Evolutionary conservation across 805 yeast species (phyloP).

Genomic region (Wickerhamiella occidentalis): DNA sequence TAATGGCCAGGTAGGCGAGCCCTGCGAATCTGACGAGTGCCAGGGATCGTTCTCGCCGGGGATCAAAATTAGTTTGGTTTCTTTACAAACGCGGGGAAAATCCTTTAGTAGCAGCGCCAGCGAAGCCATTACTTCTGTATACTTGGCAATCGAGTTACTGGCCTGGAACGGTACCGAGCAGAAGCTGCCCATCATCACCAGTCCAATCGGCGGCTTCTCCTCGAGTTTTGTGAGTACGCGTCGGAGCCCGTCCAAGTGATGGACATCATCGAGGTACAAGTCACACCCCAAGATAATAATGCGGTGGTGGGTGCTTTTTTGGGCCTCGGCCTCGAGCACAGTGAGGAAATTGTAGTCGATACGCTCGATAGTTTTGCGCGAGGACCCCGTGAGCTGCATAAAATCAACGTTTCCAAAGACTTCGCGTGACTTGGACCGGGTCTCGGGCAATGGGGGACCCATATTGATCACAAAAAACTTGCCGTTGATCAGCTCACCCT

Average conservation of each 20-base stretch:
- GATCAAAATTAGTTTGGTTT: slow-evolving; percentile 52
- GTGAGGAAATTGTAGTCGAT: slow-evolving; percentile 50
- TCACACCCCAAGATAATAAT: slow-evolving; percentile 67
- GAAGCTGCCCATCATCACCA: slow-evolving; percentile 80
- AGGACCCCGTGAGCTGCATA: slow-evolving; percentile 34
- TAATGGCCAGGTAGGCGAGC: slow-evolving; percentile 62
- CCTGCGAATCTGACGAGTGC: slow-evolving; percentile 55
- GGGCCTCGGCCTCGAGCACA: slow-evolving; percentile 43
- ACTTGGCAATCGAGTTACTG: slow-evolving; percentile 32
- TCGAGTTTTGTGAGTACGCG: slow-evolving; percentile 49
- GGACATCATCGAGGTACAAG: slow-evolving; percentile 48
- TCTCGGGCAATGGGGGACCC: slow-evolving; percentile 83
- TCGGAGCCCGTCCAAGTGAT: slow-evolving; percentile 49
- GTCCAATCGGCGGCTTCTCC: slow-evolving; percentile 47
- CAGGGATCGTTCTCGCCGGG: slow-evolving; percentile 95
- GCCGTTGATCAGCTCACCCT: slow-evolving; percentile 59
- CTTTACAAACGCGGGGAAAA: slow-evolving; percentile 41
- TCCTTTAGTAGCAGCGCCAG: slow-evolving; percentile 53
- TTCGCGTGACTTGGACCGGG: slow-evolving; percentile 50
- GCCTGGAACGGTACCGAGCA: slow-evolving; percentile 50
- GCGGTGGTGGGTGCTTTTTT: slow-evolving; percentile 42
- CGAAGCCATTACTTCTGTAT: slow-evolving; percentile 51
- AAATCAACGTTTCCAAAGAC: slow-evolving; percentile 74
- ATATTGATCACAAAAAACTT: slow-evolving; percentile 63
- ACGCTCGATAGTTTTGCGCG: slow-evolving; percentile 29